phyloP scores from a whole-genome alignment of 1,284 basidiomycete species.

The Leccinum subrobustum region DNA sequence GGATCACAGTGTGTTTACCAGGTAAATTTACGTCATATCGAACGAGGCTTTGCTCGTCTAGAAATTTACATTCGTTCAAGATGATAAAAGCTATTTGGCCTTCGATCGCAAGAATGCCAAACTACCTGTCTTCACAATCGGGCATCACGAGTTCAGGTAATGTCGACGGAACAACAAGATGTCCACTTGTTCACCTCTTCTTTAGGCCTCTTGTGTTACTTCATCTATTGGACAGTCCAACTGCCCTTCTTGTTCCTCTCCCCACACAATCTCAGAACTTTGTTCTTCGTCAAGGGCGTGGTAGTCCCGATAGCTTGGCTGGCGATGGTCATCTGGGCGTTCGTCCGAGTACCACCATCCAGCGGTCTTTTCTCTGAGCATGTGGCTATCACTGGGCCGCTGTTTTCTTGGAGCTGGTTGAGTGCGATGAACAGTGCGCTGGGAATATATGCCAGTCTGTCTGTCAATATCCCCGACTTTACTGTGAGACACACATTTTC shows the following conservation, averaged over 20 bases:
- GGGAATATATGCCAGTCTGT: conserved; percentile 49
- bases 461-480: conserved; percentile 62
- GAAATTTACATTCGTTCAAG: conserved; percentile 23
- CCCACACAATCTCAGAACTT: conserved; percentile 56
- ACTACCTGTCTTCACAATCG: conserved; percentile 49
- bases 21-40: conserved; percentile 5
- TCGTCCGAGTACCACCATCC: conserved; percentile 51
- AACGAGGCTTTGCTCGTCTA: neutral
- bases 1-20: conserved; percentile 35
- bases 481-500: conserved; percentile 36
- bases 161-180: neutral
- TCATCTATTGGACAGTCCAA: conserved; percentile 66
- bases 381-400: conserved; percentile 33
- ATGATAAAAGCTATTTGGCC: conserved; percentile 72
- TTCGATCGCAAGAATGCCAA: conserved; percentile 52
- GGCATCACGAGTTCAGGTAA: conserved; percentile 56
- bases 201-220: conserved; percentile 53
- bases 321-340: conserved; percentile 62
- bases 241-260: conserved; percentile 65
- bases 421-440: conserved; percentile 55
- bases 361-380: conserved; percentile 44
- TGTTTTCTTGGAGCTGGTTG: conserved; percentile 53
- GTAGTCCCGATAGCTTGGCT: conserved; percentile 58
- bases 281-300: conserved; percentile 62
- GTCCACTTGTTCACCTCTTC: conserved; percentile 2